These are phyloP conservation scores for Fusarium sp. DNA, from an alignment of 2,329 filamentous ascomycete genomes.

Conservation along the genomic window DNA sequence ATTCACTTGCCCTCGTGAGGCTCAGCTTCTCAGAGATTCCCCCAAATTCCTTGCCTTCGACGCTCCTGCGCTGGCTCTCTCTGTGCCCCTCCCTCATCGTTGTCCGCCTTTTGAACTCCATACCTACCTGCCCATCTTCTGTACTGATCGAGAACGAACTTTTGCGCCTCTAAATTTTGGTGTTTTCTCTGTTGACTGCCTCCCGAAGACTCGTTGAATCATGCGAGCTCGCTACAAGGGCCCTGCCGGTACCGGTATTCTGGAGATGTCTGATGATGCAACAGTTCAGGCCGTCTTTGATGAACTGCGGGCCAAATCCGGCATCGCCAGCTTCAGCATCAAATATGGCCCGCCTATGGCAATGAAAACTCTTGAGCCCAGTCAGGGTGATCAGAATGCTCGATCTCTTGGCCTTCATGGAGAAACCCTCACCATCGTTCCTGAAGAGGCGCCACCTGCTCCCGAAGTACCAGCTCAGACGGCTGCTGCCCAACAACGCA, in stretches of 20 bases:
- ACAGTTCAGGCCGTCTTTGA: constrained; percentile 71
- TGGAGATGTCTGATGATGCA: constrained; percentile 76
- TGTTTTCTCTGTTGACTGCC: neutral
- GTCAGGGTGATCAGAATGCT: constrained; percentile 62
- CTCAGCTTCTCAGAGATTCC: constrained; percentile 9
- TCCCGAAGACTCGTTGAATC: neutral
- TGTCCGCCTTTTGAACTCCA: neutral
- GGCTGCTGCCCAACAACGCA: constrained; percentile 4
- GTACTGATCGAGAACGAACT: neutral
- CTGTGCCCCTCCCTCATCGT: constrained; percentile 6
- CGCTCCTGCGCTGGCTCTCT: neutral
- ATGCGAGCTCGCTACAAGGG: constrained; percentile 84
- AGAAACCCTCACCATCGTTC: constrained; percentile 64
- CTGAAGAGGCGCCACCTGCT: constrained; percentile 48
- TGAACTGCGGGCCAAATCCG: constrained; percentile 72
- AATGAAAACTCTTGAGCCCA: constrained; percentile 74
- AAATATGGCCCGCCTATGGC: constrained; percentile 83
- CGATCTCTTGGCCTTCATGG: constrained; percentile 61
- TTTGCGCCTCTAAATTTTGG: neutral
- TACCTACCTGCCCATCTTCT: neutral
- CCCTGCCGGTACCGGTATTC: constrained; percentile 77
- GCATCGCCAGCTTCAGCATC: constrained; percentile 75
- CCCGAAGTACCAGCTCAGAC: constrained; percentile 14
- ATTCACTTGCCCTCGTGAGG: neutral
- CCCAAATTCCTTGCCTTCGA: constrained; percentile 19